A percentile compares a stretch with the other conserved stretches of the same genome.
These are phyloP conservation scores for Xylariales sp. DNA, from an alignment of 2,329 filamentous ascomycete species.

Conservation along the genomic window DNA sequence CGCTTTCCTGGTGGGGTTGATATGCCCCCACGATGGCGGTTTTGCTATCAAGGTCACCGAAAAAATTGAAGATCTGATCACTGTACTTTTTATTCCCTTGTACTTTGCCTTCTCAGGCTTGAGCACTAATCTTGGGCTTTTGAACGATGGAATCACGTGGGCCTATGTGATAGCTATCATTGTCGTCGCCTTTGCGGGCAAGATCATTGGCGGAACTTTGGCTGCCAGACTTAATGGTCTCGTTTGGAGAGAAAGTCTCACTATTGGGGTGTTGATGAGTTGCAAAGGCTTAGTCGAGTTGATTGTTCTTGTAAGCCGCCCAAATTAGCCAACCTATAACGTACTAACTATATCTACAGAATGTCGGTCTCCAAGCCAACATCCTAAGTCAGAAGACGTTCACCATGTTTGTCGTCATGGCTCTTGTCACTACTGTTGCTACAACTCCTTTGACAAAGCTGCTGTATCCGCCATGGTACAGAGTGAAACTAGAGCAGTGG, in stretches of 20 bases:
- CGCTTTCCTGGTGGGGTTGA: constrained; percentile 87
- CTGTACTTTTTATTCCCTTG: constrained; percentile 84
- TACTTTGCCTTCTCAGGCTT: constrained; percentile 95
- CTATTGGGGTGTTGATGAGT: constrained; percentile 92
- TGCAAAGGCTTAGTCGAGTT: constrained; percentile 96
- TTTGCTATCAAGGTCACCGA: constrained; percentile 93
- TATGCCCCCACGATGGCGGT: constrained; percentile 89
- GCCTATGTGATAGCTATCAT: constrained; percentile 89
- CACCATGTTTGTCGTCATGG: constrained; percentile 86
- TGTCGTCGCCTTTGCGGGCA: constrained; percentile 82
- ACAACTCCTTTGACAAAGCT: constrained; percentile 76
- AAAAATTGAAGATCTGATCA: constrained; percentile 92
- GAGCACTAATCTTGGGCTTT: constrained; percentile 85
- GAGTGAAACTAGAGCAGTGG: constrained; percentile 76
- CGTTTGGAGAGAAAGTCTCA: constrained; percentile 89
- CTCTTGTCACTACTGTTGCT: constrained; percentile 78
- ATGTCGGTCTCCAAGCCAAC: constrained; percentile 77
- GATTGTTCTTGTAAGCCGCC: constrained; percentile 81
- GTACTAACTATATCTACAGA: constrained; percentile 53
- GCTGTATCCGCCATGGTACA: constrained; percentile 80
- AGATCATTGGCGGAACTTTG: constrained; percentile 83
- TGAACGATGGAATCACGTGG: constrained; percentile 87
- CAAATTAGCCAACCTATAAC: constrained; percentile 29
- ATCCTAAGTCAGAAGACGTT: constrained; percentile 78
- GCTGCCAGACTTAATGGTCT: constrained; percentile 81